Base-by-base conservation (phyloP, 148 eudicot species). In the Fagopyrum esculentum region DNA sequence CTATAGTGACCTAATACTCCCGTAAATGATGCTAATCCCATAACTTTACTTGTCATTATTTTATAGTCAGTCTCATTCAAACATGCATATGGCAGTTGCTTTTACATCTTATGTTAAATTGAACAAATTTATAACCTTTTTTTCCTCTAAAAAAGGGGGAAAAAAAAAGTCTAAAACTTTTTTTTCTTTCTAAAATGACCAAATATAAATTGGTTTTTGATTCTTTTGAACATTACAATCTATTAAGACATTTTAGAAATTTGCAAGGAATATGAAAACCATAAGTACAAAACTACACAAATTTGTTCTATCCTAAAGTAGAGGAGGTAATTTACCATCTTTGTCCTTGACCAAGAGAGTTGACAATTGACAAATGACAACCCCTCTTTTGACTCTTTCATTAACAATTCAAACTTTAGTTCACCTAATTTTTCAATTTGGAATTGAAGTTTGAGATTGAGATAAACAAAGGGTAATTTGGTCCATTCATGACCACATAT, bases 331-430 rank as follows among this genome's bases (percentile, higher is more conserved):
- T 19, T 63, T 63, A 6, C 45, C 69, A 63, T 63, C 44, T 63
- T 63, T 63, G 69, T 43, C 71, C 71, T 66, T 66, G 71, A 17
- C 17, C 17, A 12, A 17, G 71, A 46, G 16, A 66, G 71, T 40
- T 66, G 71, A 66, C 71, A 66, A 66, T 40, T 66, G 46, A 35
- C 71, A 66, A 66, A 13, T 66, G 46, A 35, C 71, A 66, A 40
- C 13, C 71, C 71, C 71, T 66, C 46, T 40, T 40, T 66, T 66
- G 71, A 68, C 26, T 44, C 48, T 57, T 55, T 16, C 40, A 46
- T 44, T 52, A 46, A 46, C 70, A 57, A 29, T 47, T 10, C 73
- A 26, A 71, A 40, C 46, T 35, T 13, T 66, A 12, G 71, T n/a
- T 66, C 71, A 66, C 71, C 71, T 66, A 66, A 66, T 66, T 35